A percentile compares a stretch with the other conserved stretches of the same genome.
Conservation (phyloP, 306 rosid species). For the Mimosa bimucronata region DNA sequence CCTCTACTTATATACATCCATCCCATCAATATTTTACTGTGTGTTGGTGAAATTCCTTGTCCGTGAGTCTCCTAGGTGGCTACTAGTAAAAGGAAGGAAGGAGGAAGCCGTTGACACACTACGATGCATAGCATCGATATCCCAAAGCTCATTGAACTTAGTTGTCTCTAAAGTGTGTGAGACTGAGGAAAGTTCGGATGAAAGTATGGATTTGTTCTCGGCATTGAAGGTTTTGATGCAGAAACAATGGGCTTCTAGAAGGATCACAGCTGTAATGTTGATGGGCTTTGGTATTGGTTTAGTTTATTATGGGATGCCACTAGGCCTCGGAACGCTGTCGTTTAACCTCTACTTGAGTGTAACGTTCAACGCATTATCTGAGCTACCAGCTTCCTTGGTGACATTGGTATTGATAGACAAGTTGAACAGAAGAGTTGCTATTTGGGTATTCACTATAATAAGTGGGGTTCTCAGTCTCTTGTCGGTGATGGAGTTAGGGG, state of each 20-base stretch:
- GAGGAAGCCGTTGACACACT: constrained; percentile 55
- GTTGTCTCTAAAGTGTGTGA: constrained; percentile 34
- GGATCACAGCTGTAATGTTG: constrained; percentile 45
- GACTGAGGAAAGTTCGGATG: constrained; percentile 35
- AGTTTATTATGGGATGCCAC: constrained; percentile 74
- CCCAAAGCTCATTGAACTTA: constrained; percentile 27
- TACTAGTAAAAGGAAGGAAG: constrained; percentile 52
- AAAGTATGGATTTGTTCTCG: constrained; percentile 40
- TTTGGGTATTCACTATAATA: constrained; percentile 34
- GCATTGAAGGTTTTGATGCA: constrained; percentile 42
- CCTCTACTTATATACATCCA: constrained; percentile 58
- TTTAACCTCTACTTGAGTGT: constrained; percentile 62
- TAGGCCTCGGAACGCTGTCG: constrained; percentile 57
- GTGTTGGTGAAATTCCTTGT: constrained; percentile 39
- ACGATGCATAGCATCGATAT: constrained; percentile 32
- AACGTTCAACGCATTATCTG: constrained; percentile 64
- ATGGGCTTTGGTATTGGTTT: constrained; percentile 58
- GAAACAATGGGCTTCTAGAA: constrained; percentile 53
- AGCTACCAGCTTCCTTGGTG: constrained; percentile 56
- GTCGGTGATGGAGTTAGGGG: constrained; percentile 39
- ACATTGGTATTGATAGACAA: constrained; percentile 43
- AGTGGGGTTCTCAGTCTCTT: constrained; percentile 58
- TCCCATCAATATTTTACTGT: constrained; percentile 53
- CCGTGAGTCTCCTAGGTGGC: constrained; percentile 79
- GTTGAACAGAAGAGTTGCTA: constrained; percentile 48